A percentile compares a stretch with the other conserved stretches of the same genome.
These are phyloP conservation scores for Geotrichum ghanense DNA, from an alignment of 805 yeast species.

Conservation along the genomic window DNA sequence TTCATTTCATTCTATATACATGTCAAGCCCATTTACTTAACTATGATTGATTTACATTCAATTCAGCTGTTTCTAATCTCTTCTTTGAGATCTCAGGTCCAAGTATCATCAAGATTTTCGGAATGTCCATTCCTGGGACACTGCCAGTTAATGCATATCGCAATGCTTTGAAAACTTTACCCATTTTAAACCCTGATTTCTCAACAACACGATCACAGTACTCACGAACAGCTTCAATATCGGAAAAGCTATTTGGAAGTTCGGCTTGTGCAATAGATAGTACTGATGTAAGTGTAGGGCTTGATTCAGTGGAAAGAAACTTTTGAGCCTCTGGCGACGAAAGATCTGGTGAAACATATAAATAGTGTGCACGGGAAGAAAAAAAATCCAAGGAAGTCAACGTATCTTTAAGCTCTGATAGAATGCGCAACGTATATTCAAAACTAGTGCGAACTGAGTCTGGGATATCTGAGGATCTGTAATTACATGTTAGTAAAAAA, in stretches of 20 bases:
- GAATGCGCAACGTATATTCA: conserved; percentile 29
- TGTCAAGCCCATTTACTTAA: too few species aligned
- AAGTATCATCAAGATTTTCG: conserved; percentile 41
- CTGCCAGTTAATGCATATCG: conserved; percentile 65
- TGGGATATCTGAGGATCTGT: conserved; percentile 7
- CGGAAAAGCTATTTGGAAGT: not conserved
- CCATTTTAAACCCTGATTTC: not conserved
- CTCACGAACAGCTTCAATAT: not conserved
- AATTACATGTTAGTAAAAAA: not conserved
- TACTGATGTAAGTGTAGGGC: not conserved
- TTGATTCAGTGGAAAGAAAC: not conserved
- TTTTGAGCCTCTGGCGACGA: not conserved
- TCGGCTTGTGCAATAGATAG: not conserved
- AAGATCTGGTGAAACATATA: not conserved
- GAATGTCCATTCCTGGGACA: conserved; percentile 57
- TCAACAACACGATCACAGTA: not conserved
- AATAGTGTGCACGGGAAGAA: conserved; percentile 26
- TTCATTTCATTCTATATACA: too few species aligned
- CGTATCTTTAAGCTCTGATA: conserved; percentile 37
- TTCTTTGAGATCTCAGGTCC: conserved; percentile 26
- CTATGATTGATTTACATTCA: too few species aligned
- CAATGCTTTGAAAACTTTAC: conserved; percentile 39
- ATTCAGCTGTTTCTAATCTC: conserved; percentile 4
- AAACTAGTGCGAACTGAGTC: conserved; percentile 13
- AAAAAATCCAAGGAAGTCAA: conserved; percentile 47